phyloP scores from a whole-genome alignment of 352 stramenopile genomes.

The Globisporangium echinulatum region DNA sequence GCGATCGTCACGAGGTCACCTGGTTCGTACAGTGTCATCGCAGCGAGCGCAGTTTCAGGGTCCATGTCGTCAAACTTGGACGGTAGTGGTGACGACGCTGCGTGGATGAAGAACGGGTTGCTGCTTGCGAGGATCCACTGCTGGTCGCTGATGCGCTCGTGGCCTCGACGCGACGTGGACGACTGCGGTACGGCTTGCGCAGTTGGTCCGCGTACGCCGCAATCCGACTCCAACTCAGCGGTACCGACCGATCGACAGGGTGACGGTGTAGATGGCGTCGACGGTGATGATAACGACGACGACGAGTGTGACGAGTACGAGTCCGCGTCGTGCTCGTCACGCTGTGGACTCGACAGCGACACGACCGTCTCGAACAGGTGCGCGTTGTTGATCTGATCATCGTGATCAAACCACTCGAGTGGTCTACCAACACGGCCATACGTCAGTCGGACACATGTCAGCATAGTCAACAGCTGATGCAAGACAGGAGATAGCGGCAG shows the following conservation, averaged over 20 bases:
- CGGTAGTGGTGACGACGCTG: constrained; percentile 9
- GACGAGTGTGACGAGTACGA: not conserved
- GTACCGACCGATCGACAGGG: no score
- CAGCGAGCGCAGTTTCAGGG: constrained; percentile 55
- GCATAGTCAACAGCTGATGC: not conserved
- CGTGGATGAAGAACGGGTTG: constrained; percentile 42
- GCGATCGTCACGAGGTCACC: constrained; percentile 51
- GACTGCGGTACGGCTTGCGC: not conserved
- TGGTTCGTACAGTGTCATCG: constrained; percentile 51
- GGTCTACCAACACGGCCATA: constrained; percentile 10
- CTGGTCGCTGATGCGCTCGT: constrained; percentile 20
- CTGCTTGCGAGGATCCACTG: constrained; percentile 51
- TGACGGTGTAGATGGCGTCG: not conserved
- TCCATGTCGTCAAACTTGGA: constrained; percentile 51
- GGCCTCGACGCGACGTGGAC: not conserved
- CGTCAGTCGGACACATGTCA: not conserved
- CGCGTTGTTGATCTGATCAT: constrained; percentile 53
- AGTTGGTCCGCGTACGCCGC: not conserved
- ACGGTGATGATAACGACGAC: not conserved
- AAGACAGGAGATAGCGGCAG: no score
- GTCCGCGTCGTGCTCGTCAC: constrained; percentile 10
- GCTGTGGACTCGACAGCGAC: constrained; percentile 22
- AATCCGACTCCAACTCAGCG: not conserved
- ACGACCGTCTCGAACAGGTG: constrained; percentile 49
- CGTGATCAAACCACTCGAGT: constrained; percentile 44